phyloP scores from a whole-genome alignment of 257 asterid genomes.

The Cinchona pubescens region DNA sequence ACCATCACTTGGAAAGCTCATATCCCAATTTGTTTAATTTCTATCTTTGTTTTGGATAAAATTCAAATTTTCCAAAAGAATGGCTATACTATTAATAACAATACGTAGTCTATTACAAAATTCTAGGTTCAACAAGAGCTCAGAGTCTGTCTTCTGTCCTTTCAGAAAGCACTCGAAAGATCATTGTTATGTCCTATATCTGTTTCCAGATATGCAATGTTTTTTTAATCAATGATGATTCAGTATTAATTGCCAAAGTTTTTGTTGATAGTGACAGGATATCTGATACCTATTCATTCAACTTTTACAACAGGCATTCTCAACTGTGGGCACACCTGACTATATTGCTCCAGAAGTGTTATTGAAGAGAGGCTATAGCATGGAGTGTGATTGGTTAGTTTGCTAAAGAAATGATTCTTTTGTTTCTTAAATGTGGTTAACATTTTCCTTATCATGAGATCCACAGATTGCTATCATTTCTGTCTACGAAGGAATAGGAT shows the following conservation, averaged over 20 bases:
- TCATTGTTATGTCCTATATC: neutral
- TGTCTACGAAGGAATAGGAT: neutral
- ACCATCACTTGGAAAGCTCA: neutral
- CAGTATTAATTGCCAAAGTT: neutral
- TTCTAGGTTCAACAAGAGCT: neutral
- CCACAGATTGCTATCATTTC: neutral
- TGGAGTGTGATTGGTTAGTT: conserved; percentile 91
- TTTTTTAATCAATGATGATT: neutral
- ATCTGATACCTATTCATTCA: neutral
- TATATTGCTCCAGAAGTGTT: conserved; percentile 96
- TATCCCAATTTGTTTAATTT: neutral
- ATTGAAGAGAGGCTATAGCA: conserved; percentile 71
- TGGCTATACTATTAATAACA: neutral
- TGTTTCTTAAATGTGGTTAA: conserved; percentile 1
- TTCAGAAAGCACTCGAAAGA: neutral
- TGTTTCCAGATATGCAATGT: neutral
- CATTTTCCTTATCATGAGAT: neutral
- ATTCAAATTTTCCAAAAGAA: neutral
- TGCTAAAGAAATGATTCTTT: neutral
- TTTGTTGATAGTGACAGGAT: neutral
- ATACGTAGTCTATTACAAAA: neutral
- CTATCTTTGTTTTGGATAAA: neutral
- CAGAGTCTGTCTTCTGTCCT: neutral
- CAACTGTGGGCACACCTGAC: conserved; percentile 96
- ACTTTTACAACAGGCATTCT: conserved; percentile 59